Conservation (phyloP, 2,329 filamentous ascomycete genomes). For the Purpureocillium lavendulum region DNA sequence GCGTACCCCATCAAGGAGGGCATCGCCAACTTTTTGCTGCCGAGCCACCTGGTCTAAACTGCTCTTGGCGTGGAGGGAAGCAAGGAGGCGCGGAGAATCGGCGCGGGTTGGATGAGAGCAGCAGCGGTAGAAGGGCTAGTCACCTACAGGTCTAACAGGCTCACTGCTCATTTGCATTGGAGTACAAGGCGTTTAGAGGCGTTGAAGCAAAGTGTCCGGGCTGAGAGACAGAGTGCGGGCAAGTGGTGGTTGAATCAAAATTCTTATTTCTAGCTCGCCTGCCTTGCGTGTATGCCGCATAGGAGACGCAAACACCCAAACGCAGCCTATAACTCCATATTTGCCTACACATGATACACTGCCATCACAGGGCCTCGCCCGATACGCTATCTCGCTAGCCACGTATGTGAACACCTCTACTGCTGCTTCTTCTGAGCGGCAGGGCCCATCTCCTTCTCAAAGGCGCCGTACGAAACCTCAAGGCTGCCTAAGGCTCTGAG, state of each 20-base stretch:
- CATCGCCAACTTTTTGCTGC: slow-evolving; percentile 91
- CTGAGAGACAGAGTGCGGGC: too few species aligned
- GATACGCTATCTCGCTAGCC: neutral
- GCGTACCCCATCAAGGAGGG: slow-evolving; percentile 94
- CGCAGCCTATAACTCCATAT: slow-evolving; percentile 10
- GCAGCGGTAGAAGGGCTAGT: too few species aligned
- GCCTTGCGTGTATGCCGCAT: neutral
- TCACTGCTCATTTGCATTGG: too few species aligned
- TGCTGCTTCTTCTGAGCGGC: slow-evolving; percentile 70
- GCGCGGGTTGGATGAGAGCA: too few species aligned
- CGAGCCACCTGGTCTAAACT: slow-evolving; percentile 72
- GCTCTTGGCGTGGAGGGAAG: too few species aligned
- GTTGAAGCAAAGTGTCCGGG: too few species aligned
- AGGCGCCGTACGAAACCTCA: slow-evolving; percentile 86
- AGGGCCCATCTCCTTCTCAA: slow-evolving; percentile 94
- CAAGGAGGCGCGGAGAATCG: too few species aligned
- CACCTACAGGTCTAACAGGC: too few species aligned
- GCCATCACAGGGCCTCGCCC: neutral
- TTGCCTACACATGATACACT: slow-evolving; percentile 8
- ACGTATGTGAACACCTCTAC: slow-evolving; percentile 9
- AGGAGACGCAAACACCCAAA: neutral
- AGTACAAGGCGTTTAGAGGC: too few species aligned
- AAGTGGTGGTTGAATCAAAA: too few species aligned
- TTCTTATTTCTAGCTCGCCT: neutral
- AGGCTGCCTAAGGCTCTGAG: slow-evolving; percentile 70